Evolutionary conservation across 805 yeast genomes (phyloP), one percentile per base, ranked within the genome.

Genomic region (Metschnikowia baotianmanensis): DNA sequence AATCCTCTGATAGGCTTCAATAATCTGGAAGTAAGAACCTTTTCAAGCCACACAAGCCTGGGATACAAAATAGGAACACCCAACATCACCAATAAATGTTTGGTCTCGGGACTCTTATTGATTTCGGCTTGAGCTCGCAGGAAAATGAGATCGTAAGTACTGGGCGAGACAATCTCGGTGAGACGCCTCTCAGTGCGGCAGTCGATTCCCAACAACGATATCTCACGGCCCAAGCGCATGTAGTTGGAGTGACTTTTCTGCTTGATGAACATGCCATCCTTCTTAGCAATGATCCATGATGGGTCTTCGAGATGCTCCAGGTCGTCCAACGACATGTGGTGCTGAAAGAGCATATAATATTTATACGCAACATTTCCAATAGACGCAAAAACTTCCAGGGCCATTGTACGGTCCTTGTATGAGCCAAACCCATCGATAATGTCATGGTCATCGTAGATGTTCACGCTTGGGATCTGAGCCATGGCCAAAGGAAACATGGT

Each of bases 31-130:
- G 81, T 75, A 57, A 91, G 75, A 19, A 91, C 49, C 58, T 76
- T 72, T 64, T 93, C 98, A 24, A 88, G 70, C 91, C 96, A 86
- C 2, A 90, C 96, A 57, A 93, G 70, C 50, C 98, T 75, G 3
- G 99, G 98, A 58, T 91, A 91, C 29, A 93, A 86, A 41, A 93
- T 87, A 3, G 99, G 99, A 11, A 91, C 96, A 31, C 98, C 98
- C 36, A 93, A 69, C 79, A 93, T 72, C 1, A 93, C 78, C 49
- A 86, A 67, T 28, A 91, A 53, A 62, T 91, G 99, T 58, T 83
- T 82, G 31, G 86, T 72, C 19, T 77, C 76, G 5, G 74, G 74
- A 3, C 78, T 70, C 10, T 77, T 61, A 6, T 59, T 55, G 5
- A 86, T 57, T 59, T 88, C 96, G 7, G 61, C 43, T 23, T 64